Conservation (phyloP, 257 asterid species). For the Nicotiana undulata region DNA sequence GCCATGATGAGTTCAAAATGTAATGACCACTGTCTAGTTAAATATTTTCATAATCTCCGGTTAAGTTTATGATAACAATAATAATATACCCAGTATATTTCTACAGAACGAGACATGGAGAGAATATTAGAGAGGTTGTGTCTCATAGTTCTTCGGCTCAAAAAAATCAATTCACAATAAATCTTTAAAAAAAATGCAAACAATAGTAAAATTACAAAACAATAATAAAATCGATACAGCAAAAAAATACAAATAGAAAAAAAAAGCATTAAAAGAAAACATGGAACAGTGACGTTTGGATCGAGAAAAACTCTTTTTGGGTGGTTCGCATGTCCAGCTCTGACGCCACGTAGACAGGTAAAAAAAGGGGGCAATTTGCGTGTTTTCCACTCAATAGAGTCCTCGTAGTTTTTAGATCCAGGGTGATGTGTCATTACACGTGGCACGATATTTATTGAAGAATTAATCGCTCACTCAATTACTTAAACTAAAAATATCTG, state of each 20-base stretch:
- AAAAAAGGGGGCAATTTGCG: conserved; percentile 43
- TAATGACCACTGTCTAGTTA: not conserved
- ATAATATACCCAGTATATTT: too few relatives aligned
- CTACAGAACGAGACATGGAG: rapidly evolving
- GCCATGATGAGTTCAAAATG: not conserved
- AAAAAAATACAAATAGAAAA: too few relatives aligned
- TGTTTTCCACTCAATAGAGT: conserved; percentile 38
- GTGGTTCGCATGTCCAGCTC: conserved; percentile 29
- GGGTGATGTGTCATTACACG: not conserved
- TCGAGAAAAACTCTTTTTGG: not conserved
- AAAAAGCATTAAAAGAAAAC: not conserved
- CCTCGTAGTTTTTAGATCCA: not conserved
- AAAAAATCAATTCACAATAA: too few relatives aligned
- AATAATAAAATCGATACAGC: too few relatives aligned
- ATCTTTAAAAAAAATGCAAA: too few relatives aligned
- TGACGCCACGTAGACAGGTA: conserved; percentile 32
- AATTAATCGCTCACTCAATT: too few relatives aligned
- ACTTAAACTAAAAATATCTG: too few relatives aligned
- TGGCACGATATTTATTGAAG: not conserved
- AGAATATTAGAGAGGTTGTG: too few relatives aligned
- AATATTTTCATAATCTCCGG: too few relatives aligned
- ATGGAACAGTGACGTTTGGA: not conserved
- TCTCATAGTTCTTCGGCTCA: too few relatives aligned
- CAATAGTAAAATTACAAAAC: too few relatives aligned
- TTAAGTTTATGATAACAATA: too few relatives aligned